Base-by-base conservation (phyloP, 2,329 filamentous ascomycete species). In the Mycocentrospora acerina region DNA sequence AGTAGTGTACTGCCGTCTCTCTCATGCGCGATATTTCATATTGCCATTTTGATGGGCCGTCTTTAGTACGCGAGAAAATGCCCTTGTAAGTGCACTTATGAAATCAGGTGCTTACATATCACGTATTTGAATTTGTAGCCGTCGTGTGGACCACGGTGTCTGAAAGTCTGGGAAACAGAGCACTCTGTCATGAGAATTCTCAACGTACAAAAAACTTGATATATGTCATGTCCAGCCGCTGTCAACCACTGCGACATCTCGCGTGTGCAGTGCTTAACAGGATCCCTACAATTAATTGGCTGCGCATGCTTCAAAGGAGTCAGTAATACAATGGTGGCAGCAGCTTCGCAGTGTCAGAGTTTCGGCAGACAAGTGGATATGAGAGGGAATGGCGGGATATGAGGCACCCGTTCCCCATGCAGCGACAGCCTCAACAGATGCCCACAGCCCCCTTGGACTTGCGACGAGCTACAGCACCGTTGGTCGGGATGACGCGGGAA, bases 401-500 rank as follows among this genome's bases (percentile, higher is more conserved):
- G 24, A 42, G 47, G 40, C 37, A 43, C 38, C 43, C 46, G 46
- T 48, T 39, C 33, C 44, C 27, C 32, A 34, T 37, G 37, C 40
- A 42, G 37, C 44, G 40, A 39, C 46, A 42, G 48, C 28, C 55
- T 56, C 55, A 59, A 59, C 55, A 55, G 47, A 46, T 48, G 34
- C 32, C 27, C 37, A 49, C 48, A 52, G 54, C 53, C 55, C 53
- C 53, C 51, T 55, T 52, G 45, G 51, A 32, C 42, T 50, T 51
- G 48, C 48, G 45, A 50, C 46, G 47, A 9, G 19, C 19, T 22
- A 22, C 19, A 22, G 19, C 45, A 49, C 55, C 48, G 57, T 58
- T 55, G 52, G 50, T 48, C 44, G 45, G 53, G 57, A 50, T 45
- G 39, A 18, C 43, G 50, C 51, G 51, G 53, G 51, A 51, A 40